Percentiles rank a stretch among this genome's conserved stretches.
Evolutionary conservation across 305 asterid genomes (phyloP).

Genomic region (Withania somnifera): DNA sequence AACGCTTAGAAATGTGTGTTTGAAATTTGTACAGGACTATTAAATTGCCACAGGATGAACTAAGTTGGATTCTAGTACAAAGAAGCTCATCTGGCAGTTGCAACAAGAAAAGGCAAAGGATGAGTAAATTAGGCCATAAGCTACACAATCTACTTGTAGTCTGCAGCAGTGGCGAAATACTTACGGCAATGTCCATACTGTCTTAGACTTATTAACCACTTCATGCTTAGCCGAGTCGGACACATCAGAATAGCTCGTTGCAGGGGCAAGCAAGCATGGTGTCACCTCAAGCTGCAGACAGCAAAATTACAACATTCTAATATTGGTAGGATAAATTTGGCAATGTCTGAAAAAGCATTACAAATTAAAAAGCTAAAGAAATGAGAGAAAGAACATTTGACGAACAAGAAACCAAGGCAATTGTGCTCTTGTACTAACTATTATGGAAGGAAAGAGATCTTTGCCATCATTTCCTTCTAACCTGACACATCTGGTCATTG

Average conservation of each 20-base stretch:
- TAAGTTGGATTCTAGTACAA: background rate
- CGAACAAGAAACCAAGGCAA: background rate
- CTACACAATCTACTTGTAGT: background rate
- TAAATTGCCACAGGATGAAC: background rate
- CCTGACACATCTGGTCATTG: background rate
- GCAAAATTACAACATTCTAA: slow-evolving; percentile 4
- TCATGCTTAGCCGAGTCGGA: slow-evolving; percentile 20
- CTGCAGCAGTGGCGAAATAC: slow-evolving; percentile 14
- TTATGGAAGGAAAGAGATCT: background rate
- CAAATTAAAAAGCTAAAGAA: background rate
- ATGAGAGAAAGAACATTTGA: background rate
- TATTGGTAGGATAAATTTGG: background rate
- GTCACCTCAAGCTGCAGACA: slow-evolving; percentile 68
- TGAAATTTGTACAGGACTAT: background rate
- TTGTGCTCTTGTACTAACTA: background rate
- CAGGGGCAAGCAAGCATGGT: slow-evolving; percentile 74
- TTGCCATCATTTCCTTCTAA: background rate
- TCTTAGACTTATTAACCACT: slow-evolving; percentile 29
- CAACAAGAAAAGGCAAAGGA: background rate
- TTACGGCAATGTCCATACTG: slow-evolving; percentile 88
- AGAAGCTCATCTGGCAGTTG: background rate
- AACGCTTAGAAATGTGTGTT: background rate
- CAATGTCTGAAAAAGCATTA: background rate
- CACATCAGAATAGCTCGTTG: slow-evolving; percentile 23
- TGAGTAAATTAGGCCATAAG: background rate